Conservation (phyloP, 2,329 filamentous ascomycete species). For the Boeremia exigua region DNA sequence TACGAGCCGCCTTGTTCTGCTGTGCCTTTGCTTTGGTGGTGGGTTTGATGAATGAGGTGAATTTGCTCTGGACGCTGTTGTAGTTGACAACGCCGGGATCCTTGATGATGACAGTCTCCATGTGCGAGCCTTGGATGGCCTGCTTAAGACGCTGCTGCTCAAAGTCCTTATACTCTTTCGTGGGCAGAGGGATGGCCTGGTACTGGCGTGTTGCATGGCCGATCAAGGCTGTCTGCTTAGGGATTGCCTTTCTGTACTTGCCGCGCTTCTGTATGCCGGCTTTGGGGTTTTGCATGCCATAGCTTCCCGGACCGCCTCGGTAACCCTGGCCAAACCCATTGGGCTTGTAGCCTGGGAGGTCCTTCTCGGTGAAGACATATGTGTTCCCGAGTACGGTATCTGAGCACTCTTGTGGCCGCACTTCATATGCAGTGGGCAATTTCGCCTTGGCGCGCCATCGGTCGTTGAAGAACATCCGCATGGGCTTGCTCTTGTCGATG, state of each 20-base stretch:
- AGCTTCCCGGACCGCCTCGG: constrained; percentile 29
- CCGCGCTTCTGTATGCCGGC: constrained; percentile 43
- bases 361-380: constrained; percentile 91
- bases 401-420: constrained; percentile 65
- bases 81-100: constrained; percentile 32
- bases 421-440: constrained; percentile 86
- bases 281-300: constrained; percentile 40
- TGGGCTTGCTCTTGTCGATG: constrained; percentile 53
- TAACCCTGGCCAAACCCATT: constrained; percentile 36
- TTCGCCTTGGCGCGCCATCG: constrained; percentile 71
- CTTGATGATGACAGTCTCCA: constrained; percentile 38
- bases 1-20: constrained; percentile 81
- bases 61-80: constrained; percentile 39
- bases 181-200: constrained; percentile 55
- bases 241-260: constrained; percentile 46
- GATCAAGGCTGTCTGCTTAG: constrained; percentile 60
- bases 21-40: constrained; percentile 32
- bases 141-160: constrained; percentile 51
- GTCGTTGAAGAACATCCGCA: constrained; percentile 70
- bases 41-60: constrained; percentile 42
- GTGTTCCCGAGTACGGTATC: constrained; percentile 76
- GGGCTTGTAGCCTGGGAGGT: constrained; percentile 75
- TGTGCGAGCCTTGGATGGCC: constrained; percentile 51
- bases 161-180: constrained; percentile 52
- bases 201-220: constrained; percentile 66